phyloP scores from a whole-genome alignment of 139 green algal species.

The Coccomyxa sp. region DNA sequence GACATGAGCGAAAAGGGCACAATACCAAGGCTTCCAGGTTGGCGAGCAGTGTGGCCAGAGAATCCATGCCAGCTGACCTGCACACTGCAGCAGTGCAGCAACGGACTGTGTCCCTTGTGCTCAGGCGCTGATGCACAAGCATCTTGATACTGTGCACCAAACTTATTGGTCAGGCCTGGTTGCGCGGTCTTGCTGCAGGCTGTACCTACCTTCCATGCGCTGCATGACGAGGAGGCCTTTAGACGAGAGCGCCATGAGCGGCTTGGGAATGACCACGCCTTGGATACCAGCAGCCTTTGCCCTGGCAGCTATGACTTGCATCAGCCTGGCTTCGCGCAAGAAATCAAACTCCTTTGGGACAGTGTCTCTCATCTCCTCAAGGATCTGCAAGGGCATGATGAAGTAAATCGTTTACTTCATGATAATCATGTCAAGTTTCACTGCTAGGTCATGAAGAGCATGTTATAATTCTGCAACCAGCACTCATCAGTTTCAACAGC shows the following conservation, averaged over 20 bases:
- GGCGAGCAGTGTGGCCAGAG: too few species aligned
- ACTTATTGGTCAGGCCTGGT: neutral
- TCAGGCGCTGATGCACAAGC: neutral
- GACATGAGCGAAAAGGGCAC: neutral
- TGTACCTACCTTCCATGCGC: constrained; percentile 12
- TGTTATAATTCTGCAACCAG: too few species aligned
- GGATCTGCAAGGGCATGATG: too few species aligned
- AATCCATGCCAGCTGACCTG: too few species aligned
- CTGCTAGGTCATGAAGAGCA: too few species aligned
- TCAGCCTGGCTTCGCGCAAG: constrained; percentile 16
- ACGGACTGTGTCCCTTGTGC: neutral
- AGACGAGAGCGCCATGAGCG: neutral
- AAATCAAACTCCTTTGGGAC: constrained; percentile 27
- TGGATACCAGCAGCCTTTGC: neutral
- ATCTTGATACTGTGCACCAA: neutral
- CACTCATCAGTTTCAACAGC: too few species aligned
- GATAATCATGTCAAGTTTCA: too few species aligned
- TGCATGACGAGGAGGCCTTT: constrained; percentile 19
- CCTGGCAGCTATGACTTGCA: neutral
- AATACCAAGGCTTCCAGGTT: too few species aligned
- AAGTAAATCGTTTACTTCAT: too few species aligned
- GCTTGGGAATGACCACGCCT: neutral
- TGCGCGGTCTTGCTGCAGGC: neutral
- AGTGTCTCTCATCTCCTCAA: constrained; percentile 12
- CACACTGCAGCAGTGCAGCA: neutral